A percentile compares a stretch with the other conserved stretches of the same genome.
Evolutionary conservation across 176 grass and related monocot species (phyloP).

Genomic region (Hordeum vulgare): MorexV3_pseudomolecules_assembly NC_058519.1:561926221-561926720

Average conservation of each 20-base stretch:
- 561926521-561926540: neutral
- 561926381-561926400: too few relatives aligned
- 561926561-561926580: neutral
- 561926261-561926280: neutral
- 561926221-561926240: neutral
- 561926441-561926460: neutral
- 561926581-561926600: constrained; percentile 13
- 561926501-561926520: neutral
- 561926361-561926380: too few relatives aligned
- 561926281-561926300: neutral
- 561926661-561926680: constrained; percentile 88
- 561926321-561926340: too few relatives aligned
- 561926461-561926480: neutral
- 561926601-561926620: constrained; percentile 74
- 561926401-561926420: neutral
- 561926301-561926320: too few relatives aligned
- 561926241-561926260: neutral
- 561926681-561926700: constrained; percentile 88
- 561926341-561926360: too few relatives aligned
- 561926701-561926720: constrained; percentile 56
- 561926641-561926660: constrained; percentile 44
- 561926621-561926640: constrained; percentile 65
- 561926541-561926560: neutral
- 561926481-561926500: neutral
- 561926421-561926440: neutral